These are phyloP conservation scores for Mallotus nudiflorus DNA, from an alignment of 345 rosid species.

Conservation along the genomic window DNA sequence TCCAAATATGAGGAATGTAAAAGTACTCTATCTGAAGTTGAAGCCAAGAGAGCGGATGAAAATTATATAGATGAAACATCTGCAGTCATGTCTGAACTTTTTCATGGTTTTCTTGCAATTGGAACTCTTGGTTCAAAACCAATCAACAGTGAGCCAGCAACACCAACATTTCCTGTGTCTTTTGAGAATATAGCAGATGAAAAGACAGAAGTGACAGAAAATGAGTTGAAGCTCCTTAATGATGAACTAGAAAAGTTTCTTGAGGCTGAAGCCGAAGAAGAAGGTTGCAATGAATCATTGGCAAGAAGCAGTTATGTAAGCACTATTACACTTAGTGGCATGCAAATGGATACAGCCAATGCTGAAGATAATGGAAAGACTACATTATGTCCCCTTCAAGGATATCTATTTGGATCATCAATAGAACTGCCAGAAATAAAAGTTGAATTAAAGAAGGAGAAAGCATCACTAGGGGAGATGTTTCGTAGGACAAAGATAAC, in stretches of 20 bases:
- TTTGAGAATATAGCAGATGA: conserved; percentile 43
- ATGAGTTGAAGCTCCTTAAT: conserved; percentile 62
- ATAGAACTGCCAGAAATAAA: conserved; percentile 55
- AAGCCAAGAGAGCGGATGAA: conserved; percentile 26
- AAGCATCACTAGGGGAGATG: conserved; percentile 69
- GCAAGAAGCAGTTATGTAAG: conserved; percentile 66
- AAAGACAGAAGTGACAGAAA: conserved; percentile 52
- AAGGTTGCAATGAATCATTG: conserved; percentile 51
- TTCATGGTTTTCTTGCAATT: conserved; percentile 82
- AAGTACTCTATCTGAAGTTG: conserved; percentile 35
- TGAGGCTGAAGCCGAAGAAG: conserved; percentile 78
- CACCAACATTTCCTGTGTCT: conserved; percentile 66
- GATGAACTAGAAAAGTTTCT: conserved; percentile 71
- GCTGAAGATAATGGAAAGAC: conserved; percentile 46
- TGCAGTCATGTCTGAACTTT: conserved; percentile 44
- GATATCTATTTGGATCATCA: conserved; percentile 70
- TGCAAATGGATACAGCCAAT: conserved; percentile 44
- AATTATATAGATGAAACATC: conserved; percentile 40
- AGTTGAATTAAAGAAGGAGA: conserved; percentile 53
- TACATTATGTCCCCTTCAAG: conserved; percentile 68
- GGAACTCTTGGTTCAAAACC: conserved; percentile 82
- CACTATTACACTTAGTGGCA: conserved; percentile 52
- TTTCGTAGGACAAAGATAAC: conserved; percentile 54
- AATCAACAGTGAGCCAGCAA: conserved; percentile 50
- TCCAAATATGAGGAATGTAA: conserved; percentile 43